Evolutionary conservation across 2,329 filamentous ascomycete genomes (phyloP).

Genomic region (Fusarium oxysporum): DNA sequence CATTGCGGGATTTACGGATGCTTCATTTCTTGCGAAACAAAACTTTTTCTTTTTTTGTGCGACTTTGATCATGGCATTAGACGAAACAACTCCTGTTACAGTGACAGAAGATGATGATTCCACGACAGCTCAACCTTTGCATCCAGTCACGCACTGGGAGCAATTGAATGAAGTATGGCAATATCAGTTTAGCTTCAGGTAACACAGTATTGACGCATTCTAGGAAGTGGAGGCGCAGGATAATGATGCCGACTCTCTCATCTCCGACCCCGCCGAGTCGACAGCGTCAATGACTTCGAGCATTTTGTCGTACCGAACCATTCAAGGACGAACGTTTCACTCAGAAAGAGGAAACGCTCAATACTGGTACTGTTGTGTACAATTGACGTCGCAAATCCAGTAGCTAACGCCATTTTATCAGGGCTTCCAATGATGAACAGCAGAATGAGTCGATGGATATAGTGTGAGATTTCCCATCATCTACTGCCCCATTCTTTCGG

Average conservation of each 20-base stretch:
- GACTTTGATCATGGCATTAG: background rate
- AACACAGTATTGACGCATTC: accelerated
- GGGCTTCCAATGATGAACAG: constrained; percentile 34
- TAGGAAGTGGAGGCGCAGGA: background rate
- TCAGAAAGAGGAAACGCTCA: constrained; percentile 21
- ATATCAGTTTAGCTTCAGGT: accelerated
- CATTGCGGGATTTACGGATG: background rate
- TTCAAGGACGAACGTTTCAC: constrained; percentile 29
- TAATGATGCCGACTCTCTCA: constrained; percentile 12
- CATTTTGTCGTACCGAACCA: constrained; percentile 26
- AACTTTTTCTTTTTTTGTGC: background rate
- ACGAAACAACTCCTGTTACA: background rate
- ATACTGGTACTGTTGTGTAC: constrained; percentile 7
- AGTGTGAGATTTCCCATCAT: background rate
- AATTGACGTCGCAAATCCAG: accelerated
- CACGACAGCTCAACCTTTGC: background rate
- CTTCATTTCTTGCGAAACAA: accelerated
- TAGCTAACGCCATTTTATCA: accelerated
- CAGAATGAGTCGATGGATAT: constrained; percentile 37
- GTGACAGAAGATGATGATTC: background rate
- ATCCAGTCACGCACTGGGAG: constrained; percentile 5
- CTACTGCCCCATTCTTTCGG: accelerated
- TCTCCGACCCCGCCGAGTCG: constrained; percentile 10
- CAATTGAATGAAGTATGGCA: background rate
- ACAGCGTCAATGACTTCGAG: constrained; percentile 33